Base-by-base conservation (phyloP, 2,329 filamentous ascomycete species). In the Phialemonium atrogriseum region DNA sequence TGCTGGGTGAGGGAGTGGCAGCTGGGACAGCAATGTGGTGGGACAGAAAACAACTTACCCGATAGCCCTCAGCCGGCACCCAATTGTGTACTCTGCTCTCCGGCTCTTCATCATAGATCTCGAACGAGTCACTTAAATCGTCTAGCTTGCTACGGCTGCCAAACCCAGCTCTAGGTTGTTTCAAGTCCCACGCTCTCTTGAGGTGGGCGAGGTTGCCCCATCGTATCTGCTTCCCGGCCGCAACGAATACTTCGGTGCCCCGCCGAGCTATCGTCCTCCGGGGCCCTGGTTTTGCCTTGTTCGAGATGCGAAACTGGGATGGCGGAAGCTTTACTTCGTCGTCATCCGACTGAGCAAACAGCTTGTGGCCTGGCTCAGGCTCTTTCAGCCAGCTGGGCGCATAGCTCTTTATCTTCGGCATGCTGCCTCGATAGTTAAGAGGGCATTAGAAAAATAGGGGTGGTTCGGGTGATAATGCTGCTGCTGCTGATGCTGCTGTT, bases 241-340 rank as follows among this genome's bases (percentile, higher is more conserved):
- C 88, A 10, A 86, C 78, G 52, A 96, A 96, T 8, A 96, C 65
- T 49, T 98, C 88, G 1, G 84, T 86, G 11, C 84, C 87, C 37
- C 89, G 71, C 30, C 74, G 77, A 8, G 87, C 88, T 47, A 96
- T 80, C 1, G 78, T 87, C 41, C 75, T 59, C 35, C 68, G 64
- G 8, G 76, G 72, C 12, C 74, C 72, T 2, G 54, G 49, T 13
- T 54, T 47, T 2, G 53, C 32, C 43, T 61, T 62, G 52, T 60
- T 66, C 11, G 52, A 62, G 10, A 59, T 52, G 10, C 54, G 38
- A n/a, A n/a, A n/a, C 27, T 30, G 27, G 12, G 48, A 42, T 35
- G 41, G 45, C 18, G 55, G 44, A 10, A 32, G 21, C 24, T 35
- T 48, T n/a, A n/a, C n/a, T 24, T 45, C 40, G 16, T 58, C 51